Base-by-base conservation (phyloP, 2,329 filamentous ascomycete genomes). In the Pyricularia pennisetigena region DNA sequence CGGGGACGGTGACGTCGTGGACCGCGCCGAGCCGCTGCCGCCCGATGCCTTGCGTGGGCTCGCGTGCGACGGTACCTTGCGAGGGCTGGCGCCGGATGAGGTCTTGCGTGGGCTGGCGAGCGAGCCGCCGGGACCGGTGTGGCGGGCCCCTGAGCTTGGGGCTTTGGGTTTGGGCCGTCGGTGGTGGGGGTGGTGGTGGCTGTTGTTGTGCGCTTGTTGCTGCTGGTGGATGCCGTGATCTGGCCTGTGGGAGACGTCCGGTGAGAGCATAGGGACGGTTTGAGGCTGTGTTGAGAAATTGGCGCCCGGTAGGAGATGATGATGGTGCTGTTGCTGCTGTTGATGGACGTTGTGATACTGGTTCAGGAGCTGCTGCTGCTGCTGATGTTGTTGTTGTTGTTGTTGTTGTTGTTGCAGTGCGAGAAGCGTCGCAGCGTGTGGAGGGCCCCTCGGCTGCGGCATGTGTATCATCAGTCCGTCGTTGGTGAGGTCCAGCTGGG, bases 391-490 rank as follows among this genome's bases (percentile, higher is more conserved):
- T 24, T 76, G 76, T 6, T 76, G 75, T 63, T 54, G 76, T 70
- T 72, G 73, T 7, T 75, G 78, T 24, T 76, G 76, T 6, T 76
- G 75, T 64, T 57, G 76, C 70, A 72, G 73, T 75, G 71, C 77
- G 69, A 67, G 73, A 68, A 71, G 80, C 68, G 81, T 74, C 28
- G 81, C 75, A 16, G 78, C 74, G 6, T 80, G 76, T 30, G 77
- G 75, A 0, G 77, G 75, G 5, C 74, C 70, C 0, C 76, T 81
- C 4, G 82, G 79, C 69, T 83, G 82, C 23, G 82, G 83, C 82
- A 85, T 83, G 71, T 85, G 82, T 69, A 86, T 83, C 81, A 84
- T 82, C 69, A 86, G 80, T 1, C 82, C 82, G 23, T 71, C 64
- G 57, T 67, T 68, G 63, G 77, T 74, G 68, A 80, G 69, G 41